Base-by-base conservation (phyloP, 108 stramenopile species). In the Schizochytrium sp. region DNA sequence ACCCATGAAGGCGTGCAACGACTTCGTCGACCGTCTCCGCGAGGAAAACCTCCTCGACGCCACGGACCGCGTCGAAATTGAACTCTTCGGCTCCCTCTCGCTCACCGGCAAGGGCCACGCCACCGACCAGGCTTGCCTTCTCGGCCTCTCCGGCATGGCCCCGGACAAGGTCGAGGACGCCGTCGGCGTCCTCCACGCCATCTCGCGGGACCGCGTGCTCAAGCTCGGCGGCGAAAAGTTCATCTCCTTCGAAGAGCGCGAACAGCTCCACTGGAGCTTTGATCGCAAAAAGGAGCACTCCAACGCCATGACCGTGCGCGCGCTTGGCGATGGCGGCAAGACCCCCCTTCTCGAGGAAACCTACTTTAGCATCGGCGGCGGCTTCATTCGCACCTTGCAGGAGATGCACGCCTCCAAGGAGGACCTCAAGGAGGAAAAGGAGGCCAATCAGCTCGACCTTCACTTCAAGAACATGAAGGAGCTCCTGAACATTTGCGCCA, bases 381-480 rank as follows among this genome's bases (percentile, higher is more conserved):
- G 76, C 12, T 83, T 83, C 51, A 83, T 83, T 23, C 76, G 76
- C 51, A 83, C 76, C 51, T 3, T 83, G 45, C 19, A 83, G 23
- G 76, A 83, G 51, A 83, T 83, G 76, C 76, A 83, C 28, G 76
- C 76, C 51, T 53, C 76, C 45, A 83, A 83, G 76, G 76, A 47
- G n/a, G 76, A 83, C 23, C 45, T 83, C 10, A 12, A 23, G n/a
- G 19, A 47, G 19, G 76, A 83, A 23, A 83, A 83, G 5, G 76
- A 83, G 76, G 76, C 76, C 28, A 21, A 53, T 4, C 12, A 21
- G 48, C 76, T 83, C 51, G 76, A 83, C 76, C 51, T 47, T 12
- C 76, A 83, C 51, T 83, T 83, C 51, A 83, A 83, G 76, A 83
- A 47, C 76, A 83, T 83, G 76, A 83, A 83, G 76, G 76, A 83